These are phyloP conservation scores for Solanum bulbocastanum DNA, from an alignment of 257 asterid species.

Conservation along the genomic window DNA sequence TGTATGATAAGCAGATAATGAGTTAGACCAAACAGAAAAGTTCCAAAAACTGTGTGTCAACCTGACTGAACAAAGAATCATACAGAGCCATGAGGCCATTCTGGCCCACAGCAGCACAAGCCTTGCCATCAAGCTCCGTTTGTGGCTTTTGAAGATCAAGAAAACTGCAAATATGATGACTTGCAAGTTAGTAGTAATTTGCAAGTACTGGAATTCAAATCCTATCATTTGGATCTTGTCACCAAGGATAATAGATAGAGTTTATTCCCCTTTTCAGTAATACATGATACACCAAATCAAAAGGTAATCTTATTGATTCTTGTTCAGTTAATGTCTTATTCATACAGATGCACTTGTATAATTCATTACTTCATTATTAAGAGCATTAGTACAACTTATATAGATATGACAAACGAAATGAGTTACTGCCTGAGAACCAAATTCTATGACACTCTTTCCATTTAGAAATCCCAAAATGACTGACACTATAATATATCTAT, in stretches of 20 bases:
- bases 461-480: not conserved
- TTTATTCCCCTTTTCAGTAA: not conserved
- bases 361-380: not conserved
- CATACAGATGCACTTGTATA: not conserved
- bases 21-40: not conserved
- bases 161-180: slow-evolving; percentile 38
- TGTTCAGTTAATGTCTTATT: not conserved
- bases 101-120: slow-evolving; percentile 99
- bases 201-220: not conserved
- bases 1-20: not conserved
- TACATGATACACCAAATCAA: not conserved
- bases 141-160: slow-evolving; percentile 98
- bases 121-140: slow-evolving; percentile 90
- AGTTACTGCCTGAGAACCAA: not conserved
- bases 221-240: not conserved
- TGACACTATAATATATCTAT: not conserved
- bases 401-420: not conserved
- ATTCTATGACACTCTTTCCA: not conserved
- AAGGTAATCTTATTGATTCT: not conserved
- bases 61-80: slow-evolving; percentile 95
- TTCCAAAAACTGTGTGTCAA: slow-evolving; percentile 4
- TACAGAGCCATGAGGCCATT: slow-evolving; percentile 96
- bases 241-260: not conserved
- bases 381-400: not conserved
- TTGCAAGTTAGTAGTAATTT: not conserved